Percentiles rank a stretch among this genome's conserved stretches.
Conservation (phyloP, 176 grass and related monocot genomes). For the Hordeum marinum region DNA sequence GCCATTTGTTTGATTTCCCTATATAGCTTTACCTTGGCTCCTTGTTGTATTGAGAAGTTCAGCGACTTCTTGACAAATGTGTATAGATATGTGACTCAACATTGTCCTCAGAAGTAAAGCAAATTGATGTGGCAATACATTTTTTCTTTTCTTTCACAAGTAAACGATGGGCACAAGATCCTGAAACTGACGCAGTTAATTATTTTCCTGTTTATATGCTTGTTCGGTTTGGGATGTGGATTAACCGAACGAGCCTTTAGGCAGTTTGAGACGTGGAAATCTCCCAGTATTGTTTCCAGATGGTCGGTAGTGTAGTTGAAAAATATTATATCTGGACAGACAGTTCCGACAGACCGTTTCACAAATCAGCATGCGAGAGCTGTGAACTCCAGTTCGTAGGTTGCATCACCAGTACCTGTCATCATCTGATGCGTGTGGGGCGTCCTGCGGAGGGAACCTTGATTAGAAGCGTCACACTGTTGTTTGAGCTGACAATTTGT, state of each 20-base stretch:
- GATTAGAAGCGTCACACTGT: not conserved
- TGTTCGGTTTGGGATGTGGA: not conserved
- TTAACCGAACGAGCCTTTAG: too few species aligned
- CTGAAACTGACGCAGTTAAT: not conserved
- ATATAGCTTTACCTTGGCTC: slow-evolving; percentile 22
- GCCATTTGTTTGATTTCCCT: slow-evolving; percentile 27
- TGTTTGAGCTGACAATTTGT: not conserved
- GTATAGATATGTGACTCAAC: slow-evolving; percentile 64
- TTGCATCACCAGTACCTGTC: not conserved
- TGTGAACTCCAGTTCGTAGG: not conserved
- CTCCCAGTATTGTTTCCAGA: too few species aligned
- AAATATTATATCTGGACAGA: too few species aligned
- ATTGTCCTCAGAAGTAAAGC: slow-evolving; percentile 28
- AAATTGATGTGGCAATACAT: slow-evolving; percentile 31
- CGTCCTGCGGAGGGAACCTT: not conserved
- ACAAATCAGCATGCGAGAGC: not conserved
- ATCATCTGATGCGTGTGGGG: not conserved
- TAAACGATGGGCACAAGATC: slow-evolving; percentile 13
- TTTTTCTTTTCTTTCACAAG: not conserved
- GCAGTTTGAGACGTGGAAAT: too few species aligned
- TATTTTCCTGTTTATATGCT: not conserved
- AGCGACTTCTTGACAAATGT: slow-evolving; percentile 41
- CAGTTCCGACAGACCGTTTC: too few species aligned
- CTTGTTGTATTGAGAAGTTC: slow-evolving; percentile 42
- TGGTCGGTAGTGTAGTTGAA: too few species aligned